A percentile compares a stretch with the other conserved stretches of the same genome.
phyloP scores from a whole-genome alignment of 2,329 filamentous ascomycete species.

The Ophiostoma sp. region DNA sequence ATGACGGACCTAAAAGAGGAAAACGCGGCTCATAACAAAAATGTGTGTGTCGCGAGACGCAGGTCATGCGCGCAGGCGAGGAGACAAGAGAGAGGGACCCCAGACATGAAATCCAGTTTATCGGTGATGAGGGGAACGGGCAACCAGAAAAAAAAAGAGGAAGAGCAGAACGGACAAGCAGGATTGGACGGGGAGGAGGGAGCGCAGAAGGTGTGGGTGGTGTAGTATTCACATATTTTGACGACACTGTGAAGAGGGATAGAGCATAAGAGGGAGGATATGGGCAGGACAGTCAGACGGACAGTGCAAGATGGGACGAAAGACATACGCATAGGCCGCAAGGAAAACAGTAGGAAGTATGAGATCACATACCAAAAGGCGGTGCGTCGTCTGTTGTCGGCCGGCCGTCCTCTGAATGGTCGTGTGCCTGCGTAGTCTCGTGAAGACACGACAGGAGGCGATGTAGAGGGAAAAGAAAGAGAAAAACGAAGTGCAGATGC shows the following conservation, averaged over 20 bases:
- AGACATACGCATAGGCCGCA: neutral
- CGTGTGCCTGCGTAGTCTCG: neutral
- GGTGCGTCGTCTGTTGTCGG: constrained; percentile 6
- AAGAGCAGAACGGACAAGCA: neutral
- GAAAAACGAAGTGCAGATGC: neutral
- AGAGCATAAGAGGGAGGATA: neutral
- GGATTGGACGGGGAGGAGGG: neutral
- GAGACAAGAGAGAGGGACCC: neutral
- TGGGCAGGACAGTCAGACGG: neutral
- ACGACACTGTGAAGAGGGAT: neutral
- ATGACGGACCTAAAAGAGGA: neutral
- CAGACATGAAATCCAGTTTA: constrained; percentile 10
- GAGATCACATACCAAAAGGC: constrained; percentile 4
- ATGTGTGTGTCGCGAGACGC: neutral
- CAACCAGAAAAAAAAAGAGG: neutral
- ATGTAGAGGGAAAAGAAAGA: neutral
- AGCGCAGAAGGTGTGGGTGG: constrained; percentile 2
- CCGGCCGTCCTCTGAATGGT: neutral
- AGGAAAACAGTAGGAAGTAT: neutral
- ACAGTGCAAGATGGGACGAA: neutral
- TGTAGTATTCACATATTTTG: neutral
- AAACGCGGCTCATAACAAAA: constrained; percentile 9
- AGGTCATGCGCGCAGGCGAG: constrained; percentile 9
- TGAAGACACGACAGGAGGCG: neutral
- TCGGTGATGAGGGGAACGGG: neutral